Percentiles rank a stretch among this genome's conserved stretches.
These are phyloP conservation scores for Cystobasidium onofrii DNA, from an alignment of 768 basidiomycete genomes.

Conservation along the genomic window DNA sequence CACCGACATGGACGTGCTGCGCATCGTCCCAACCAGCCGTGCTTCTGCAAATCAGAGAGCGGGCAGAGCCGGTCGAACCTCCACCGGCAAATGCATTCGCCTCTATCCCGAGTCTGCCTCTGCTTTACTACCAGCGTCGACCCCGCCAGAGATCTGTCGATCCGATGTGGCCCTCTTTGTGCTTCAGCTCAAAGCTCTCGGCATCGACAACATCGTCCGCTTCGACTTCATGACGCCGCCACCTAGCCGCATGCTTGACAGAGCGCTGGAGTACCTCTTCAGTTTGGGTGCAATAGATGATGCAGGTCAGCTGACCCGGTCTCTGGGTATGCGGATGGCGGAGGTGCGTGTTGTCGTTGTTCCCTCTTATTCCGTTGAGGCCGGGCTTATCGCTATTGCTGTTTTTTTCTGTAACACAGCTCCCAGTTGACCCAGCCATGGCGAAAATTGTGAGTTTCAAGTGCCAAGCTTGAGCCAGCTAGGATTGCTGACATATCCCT, in stretches of 20 bases:
- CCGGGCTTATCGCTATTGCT: no score
- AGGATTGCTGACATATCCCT: not conserved
- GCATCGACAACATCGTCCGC: constrained; percentile 87
- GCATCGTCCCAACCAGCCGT: constrained; percentile 70
- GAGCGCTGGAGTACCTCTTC: constrained; percentile 75
- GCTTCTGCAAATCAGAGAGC: constrained; percentile 89
- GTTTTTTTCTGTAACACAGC: not conserved
- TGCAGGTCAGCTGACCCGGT: constrained; percentile 66
- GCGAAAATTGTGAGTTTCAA: constrained; percentile 70
- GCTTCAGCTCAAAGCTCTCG: constrained; percentile 85
- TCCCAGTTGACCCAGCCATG: constrained; percentile 78
- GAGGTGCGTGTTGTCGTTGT: constrained; percentile 59
- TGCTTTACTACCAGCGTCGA: constrained; percentile 57
- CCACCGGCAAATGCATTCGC: constrained; percentile 83
- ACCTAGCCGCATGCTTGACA: constrained; percentile 70
- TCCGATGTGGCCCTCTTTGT: constrained; percentile 86
- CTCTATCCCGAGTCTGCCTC: constrained; percentile 67
- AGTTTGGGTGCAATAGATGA: constrained; percentile 70
- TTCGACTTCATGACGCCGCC: constrained; percentile 92
- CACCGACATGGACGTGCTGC: constrained; percentile 72
- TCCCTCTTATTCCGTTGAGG: no score
- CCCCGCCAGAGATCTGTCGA: constrained; percentile 81
- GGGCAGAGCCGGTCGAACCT: constrained; percentile 88
- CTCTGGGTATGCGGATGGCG: constrained; percentile 73
- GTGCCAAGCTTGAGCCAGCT: not conserved